Percentiles rank a stretch among this genome's conserved stretches.
Conservation (phyloP, 305 asterid genomes). For the Petunia hybrid region DNA sequence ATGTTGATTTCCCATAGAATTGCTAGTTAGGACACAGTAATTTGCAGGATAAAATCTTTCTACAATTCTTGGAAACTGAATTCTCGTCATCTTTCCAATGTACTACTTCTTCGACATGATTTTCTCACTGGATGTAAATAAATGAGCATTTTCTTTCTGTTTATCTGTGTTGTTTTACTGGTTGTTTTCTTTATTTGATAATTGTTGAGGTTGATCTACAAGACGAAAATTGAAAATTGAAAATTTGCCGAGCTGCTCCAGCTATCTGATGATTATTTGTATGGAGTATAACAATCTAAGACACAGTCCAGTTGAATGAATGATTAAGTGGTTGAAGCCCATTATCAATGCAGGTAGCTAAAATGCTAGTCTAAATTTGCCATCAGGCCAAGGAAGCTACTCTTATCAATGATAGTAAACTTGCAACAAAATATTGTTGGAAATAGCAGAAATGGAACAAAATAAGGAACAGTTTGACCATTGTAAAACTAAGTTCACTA, state of each 20-base stretch:
- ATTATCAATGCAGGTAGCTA: too few species aligned
- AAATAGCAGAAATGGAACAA: too few species aligned
- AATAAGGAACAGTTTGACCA: too few species aligned
- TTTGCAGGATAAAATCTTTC: slow-evolving; percentile 17
- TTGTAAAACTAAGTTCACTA: too few species aligned
- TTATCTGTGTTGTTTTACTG: background rate
- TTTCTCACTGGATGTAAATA: slow-evolving; percentile 24
- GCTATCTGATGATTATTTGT: background rate
- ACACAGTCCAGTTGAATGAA: too few species aligned
- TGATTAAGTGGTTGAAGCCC: too few species aligned
- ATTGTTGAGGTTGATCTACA: too few species aligned
- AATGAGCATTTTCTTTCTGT: background rate
- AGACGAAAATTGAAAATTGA: too few species aligned
- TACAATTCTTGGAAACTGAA: slow-evolving; percentile 34
- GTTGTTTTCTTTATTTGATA: background rate
- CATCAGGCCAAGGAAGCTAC: too few species aligned
- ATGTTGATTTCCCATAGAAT: slow-evolving; percentile 11
- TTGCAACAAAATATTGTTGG: too few species aligned
- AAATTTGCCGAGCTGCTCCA: background rate
- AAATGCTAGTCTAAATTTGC: too few species aligned
- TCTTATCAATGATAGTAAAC: too few species aligned
- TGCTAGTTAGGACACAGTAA: slow-evolving; percentile 29
- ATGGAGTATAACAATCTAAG: background rate
- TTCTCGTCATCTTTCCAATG: slow-evolving; percentile 37
- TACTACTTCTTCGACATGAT: slow-evolving; percentile 14